Percentiles rank a stretch among this genome's conserved stretches.
phyloP scores from a whole-genome alignment of 1,284 basidiomycete genomes.

The Sparassis latifolia region DNA sequence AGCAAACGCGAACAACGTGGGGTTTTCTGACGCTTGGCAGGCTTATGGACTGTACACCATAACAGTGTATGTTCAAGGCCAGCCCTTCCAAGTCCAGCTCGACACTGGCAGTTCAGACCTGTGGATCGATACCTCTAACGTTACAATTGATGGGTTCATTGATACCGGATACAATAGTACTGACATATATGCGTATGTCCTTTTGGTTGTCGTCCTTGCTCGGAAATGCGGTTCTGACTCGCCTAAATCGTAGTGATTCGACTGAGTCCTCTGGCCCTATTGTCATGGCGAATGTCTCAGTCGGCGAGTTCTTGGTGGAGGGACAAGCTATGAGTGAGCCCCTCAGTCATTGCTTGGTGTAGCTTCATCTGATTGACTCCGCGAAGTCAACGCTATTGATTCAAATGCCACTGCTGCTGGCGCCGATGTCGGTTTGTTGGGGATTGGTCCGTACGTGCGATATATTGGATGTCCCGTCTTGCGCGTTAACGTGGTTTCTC shows the following conservation, averaged over 20 bases:
- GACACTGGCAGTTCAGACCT: slow-evolving; percentile 3
- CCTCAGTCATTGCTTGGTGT: neutral
- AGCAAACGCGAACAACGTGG: neutral
- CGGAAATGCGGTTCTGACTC: neutral
- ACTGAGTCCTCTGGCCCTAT: neutral
- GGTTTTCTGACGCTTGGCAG: neutral
- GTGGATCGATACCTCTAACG: neutral
- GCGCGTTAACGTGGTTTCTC: neutral
- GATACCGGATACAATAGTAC: neutral
- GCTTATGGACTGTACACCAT: neutral
- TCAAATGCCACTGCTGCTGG: slow-evolving; percentile 9
- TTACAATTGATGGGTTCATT: neutral
- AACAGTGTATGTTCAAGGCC: neutral
- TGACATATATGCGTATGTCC: slow-evolving; percentile 1
- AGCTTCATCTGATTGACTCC: neutral
- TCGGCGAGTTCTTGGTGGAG: slow-evolving; percentile 2
- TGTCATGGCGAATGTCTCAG: slow-evolving; percentile 1
- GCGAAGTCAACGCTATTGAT: slow-evolving; percentile 11
- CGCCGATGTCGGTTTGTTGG: slow-evolving; percentile 11
- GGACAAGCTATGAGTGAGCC: slow-evolving; percentile 1
- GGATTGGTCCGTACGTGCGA: slow-evolving; percentile 14
- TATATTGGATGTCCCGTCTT: neutral
- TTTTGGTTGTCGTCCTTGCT: neutral
- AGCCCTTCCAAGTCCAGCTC: slow-evolving; percentile 3
- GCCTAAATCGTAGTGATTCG: neutral